Conservation (phyloP, 2,329 filamentous ascomycete genomes). For the Aspergillus eucalypticola region DNA sequence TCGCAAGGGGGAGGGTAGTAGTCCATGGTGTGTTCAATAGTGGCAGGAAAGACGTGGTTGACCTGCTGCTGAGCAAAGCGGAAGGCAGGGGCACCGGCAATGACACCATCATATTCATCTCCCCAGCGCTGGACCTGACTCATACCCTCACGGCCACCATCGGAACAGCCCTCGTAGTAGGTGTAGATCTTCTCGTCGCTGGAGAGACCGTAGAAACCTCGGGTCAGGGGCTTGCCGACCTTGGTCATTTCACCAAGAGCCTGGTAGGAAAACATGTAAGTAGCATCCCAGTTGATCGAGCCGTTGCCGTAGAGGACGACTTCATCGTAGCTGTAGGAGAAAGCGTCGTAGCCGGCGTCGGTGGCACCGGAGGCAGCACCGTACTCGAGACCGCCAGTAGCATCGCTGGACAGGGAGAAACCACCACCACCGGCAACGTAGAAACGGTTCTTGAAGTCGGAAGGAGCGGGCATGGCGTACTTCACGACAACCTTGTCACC, state of each 20-base stretch:
- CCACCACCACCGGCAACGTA: conserved; percentile 50
- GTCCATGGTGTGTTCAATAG: conserved; percentile 42
- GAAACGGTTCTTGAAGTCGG: conserved; percentile 48
- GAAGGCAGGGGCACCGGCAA: conserved; percentile 51
- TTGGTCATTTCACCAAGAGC: conserved; percentile 55
- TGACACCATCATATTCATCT: conserved; percentile 50
- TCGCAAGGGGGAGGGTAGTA: conserved; percentile 46
- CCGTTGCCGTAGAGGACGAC: conserved; percentile 52
- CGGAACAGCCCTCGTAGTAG: conserved; percentile 58
- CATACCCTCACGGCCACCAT: conserved; percentile 57
- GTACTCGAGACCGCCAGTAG: conserved; percentile 46
- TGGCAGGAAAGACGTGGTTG: conserved; percentile 42
- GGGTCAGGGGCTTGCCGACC: conserved; percentile 48
- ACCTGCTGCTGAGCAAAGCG: conserved; percentile 48
- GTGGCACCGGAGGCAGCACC: conserved; percentile 46
- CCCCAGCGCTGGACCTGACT: conserved; percentile 54
- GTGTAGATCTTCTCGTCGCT: conserved; percentile 35
- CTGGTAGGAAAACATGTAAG: conserved; percentile 46
- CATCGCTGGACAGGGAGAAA: conserved; percentile 40
- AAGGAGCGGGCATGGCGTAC: conserved; percentile 38
- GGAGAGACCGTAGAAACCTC: conserved; percentile 42
- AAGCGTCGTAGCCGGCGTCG: conserved; percentile 48
- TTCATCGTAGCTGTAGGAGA: conserved; percentile 38
- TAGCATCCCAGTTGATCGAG: conserved; percentile 40
- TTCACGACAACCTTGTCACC: conserved; percentile 41